phyloP scores from a whole-genome alignment of 2,329 filamentous ascomycete species.

The Microsporum ferrugineum region DNA sequence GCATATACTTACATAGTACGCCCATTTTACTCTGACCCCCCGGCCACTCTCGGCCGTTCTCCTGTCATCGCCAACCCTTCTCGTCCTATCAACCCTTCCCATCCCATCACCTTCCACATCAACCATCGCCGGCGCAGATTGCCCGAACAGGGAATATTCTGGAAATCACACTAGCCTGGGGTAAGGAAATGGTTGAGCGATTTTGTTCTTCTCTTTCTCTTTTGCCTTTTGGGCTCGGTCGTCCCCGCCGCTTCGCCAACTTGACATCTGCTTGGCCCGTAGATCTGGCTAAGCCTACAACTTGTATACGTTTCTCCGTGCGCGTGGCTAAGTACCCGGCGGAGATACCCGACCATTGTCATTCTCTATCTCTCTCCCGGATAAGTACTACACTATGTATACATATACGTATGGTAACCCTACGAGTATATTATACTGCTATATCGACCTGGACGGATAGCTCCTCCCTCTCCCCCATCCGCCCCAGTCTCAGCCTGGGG shows the following conservation, averaged over 20 bases:
- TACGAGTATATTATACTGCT: not conserved
- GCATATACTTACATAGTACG: not conserved
- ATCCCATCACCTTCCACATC: not conserved
- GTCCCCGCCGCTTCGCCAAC: not conserved
- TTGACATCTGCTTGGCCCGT: too few species aligned
- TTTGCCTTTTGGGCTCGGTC: not conserved
- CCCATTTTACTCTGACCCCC: not conserved
- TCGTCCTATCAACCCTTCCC: not conserved
- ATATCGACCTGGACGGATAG: too few species aligned
- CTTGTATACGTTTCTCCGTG: too few species aligned
- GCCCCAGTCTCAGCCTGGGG: not conserved
- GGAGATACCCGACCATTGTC: not conserved
- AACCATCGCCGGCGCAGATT: not conserved
- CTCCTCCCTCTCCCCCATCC: not conserved
- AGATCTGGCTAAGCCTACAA: too few species aligned
- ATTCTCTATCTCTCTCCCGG: not conserved
- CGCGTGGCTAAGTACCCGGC: not conserved
- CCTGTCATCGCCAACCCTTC: not conserved
- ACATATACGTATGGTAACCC: not conserved
- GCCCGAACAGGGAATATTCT: constrained; percentile 4
- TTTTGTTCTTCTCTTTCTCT: not conserved
- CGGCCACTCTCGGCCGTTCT: not conserved
- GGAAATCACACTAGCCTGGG: not conserved
- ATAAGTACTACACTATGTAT: not conserved
- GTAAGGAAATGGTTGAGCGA: not conserved